A percentile compares a stretch with the other conserved stretches of the same genome.
phyloP scores from a whole-genome alignment of 768 basidiomycete genomes.

The Sporobolomyces phaffii region DNA sequence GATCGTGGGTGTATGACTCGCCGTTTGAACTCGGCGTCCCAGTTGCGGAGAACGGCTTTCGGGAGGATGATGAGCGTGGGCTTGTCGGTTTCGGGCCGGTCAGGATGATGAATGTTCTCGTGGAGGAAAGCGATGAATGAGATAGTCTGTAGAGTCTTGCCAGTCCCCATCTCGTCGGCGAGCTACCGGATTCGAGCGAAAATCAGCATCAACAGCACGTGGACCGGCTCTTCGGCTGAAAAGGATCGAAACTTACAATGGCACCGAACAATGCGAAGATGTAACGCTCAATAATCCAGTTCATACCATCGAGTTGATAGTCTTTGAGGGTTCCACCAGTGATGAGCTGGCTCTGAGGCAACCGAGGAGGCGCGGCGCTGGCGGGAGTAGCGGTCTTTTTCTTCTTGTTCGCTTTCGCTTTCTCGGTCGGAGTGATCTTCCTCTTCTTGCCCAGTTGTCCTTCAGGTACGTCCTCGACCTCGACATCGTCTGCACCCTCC shows the following conservation, averaged over 20 bases:
- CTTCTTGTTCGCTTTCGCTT: constrained; percentile 17
- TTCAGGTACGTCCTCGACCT: background rate
- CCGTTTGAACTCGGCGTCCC: constrained; percentile 44
- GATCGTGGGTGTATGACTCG: constrained; percentile 43
- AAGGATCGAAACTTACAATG: constrained; percentile 17
- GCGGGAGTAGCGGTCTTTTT: background rate
- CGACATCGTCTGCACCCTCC: background rate
- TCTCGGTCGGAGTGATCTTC: background rate
- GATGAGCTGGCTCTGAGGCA: constrained; percentile 63
- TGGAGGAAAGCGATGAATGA: constrained; percentile 86
- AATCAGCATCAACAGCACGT: too few species aligned
- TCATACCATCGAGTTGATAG: constrained; percentile 88
- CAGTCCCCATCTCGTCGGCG: constrained; percentile 43
- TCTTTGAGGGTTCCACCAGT: constrained; percentile 79
- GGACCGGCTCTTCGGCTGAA: too few species aligned
- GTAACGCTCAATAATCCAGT: constrained; percentile 55
- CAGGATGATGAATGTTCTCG: constrained; percentile 55
- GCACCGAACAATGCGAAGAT: constrained; percentile 21
- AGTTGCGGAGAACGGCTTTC: constrained; percentile 64
- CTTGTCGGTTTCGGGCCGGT: constrained; percentile 59
- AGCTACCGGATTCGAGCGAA: constrained; percentile 6
- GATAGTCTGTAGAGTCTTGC: constrained; percentile 87
- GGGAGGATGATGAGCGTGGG: constrained; percentile 70
- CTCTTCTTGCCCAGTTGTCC: background rate
- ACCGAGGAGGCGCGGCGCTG: constrained; percentile 3